Base-by-base conservation (phyloP, 2,329 filamentous ascomycete genomes). In the Chaetoscypha palmicola region DNA sequence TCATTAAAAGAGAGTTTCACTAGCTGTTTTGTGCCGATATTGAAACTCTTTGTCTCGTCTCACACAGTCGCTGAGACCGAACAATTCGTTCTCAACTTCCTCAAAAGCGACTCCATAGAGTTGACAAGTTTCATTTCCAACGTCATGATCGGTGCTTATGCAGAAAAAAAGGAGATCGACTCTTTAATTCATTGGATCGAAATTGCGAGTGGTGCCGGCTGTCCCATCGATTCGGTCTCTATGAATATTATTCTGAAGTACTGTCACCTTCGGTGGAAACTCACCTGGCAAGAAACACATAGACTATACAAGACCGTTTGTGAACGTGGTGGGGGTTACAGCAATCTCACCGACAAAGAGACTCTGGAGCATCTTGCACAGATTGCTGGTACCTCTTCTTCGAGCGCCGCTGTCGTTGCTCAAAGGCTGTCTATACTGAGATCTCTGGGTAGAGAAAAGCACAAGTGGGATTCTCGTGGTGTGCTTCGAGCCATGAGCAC, bases 241-340 rank as follows among this genome's bases (percentile, higher is more conserved):
- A 47, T 60, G 39, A 62, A 61, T 38, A 50, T 45, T 5, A 57
- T 62, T 19, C 43, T 63, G 3, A 47, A 45, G 17, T 48, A 55
- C n/a, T 60, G 51, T 35, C 46, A 47, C 26, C 44, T 47, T 5
- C 44, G 38, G 3, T 60, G 50, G 49, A 49, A 44, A 3, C 56
- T 60, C 20, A 46, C 47, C 10, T 59, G 52, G 35, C 32, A 54
- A 7, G 50, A 61, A 22, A 17, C 52, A 4, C 49, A 44, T 20
- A 20, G 39, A 16, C 21, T 63, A 7, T 59, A 52, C 46, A 37
- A 45, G 22, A 17, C 32, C 7, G 39, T 59, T 12, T 34, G 26
- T 8, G 26, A 35, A 3, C 24, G 48, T 9, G 34, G 30, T 8
- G 17, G 26, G 5, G 20, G 17, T 2, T 41, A 40, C 11, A 16